Percentiles rank a stretch among this genome's conserved stretches.
phyloP scores from a whole-genome alignment of 352 stramenopile species.

The Peronospora farinosa region DNA sequence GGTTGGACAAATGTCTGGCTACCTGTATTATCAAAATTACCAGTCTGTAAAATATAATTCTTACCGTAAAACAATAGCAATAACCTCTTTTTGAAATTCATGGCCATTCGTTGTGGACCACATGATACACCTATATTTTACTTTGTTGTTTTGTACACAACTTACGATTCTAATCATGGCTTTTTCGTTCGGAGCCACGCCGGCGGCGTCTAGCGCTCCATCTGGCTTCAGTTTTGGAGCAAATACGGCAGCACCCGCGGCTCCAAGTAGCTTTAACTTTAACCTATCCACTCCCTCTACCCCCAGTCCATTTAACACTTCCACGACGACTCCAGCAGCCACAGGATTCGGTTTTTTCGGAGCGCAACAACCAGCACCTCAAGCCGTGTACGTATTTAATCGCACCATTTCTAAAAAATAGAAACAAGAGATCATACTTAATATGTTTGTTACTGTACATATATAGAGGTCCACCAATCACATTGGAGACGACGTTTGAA shows the following conservation, averaged over 20 bases:
- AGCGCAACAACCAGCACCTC: constrained; percentile 9
- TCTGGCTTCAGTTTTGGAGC: constrained; percentile 26
- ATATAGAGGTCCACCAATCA: constrained; percentile 37
- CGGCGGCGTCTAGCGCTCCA: constrained; percentile 21
- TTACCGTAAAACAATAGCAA: too few species aligned
- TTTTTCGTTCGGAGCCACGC: constrained; percentile 38
- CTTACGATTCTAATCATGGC: constrained; percentile 11
- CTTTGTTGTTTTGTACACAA: neutral
- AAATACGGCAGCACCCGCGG: constrained; percentile 5
- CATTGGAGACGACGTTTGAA: constrained; percentile 71
- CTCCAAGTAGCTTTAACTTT: constrained; percentile 20
- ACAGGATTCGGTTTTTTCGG: constrained; percentile 19
- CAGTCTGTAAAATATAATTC: too few species aligned
- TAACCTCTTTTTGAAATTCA: too few species aligned
- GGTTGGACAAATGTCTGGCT: too few species aligned
- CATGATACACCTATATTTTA: too few species aligned
- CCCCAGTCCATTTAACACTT: constrained; percentile 24
- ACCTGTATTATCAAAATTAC: too few species aligned
- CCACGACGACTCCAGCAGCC: constrained; percentile 1
- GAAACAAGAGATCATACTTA: neutral
- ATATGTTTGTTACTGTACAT: constrained; percentile 1
- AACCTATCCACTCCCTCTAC: constrained; percentile 3
- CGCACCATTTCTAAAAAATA: too few species aligned
- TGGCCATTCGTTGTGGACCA: too few species aligned
- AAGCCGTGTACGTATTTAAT: constrained; percentile 14